Base-by-base conservation (phyloP, 2,329 filamentous ascomycete species). In the Fusarium brevicatenulatum region DNA sequence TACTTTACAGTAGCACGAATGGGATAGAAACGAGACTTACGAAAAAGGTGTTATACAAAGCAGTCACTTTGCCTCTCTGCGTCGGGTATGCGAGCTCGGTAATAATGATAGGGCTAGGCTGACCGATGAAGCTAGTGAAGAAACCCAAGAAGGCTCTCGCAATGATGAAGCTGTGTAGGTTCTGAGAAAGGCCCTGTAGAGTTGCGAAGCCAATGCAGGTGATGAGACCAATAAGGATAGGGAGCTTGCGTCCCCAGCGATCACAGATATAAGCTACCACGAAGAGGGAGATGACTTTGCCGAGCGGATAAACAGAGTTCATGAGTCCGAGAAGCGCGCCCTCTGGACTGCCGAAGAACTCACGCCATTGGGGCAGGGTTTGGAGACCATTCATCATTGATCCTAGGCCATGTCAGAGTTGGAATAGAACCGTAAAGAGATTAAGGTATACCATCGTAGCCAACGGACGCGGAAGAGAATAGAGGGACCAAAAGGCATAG, bases 321-420 rank as follows among this genome's bases (percentile, higher is more conserved):
- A 84, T 78, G 15, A 81, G 72, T 18, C 83, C 83, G 4, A 84
- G 78, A 16, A 79, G 69, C 13, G 79, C 76, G 2, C 80, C 82
- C 9, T 68, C 40, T 4, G 82, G 83, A 42, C 81, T 73, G 13
- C 77, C 76, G 54, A 86, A 84, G 66, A 84, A 85, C 5, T 70
- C 59, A 43, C 81, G 80, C 84, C 85, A 86, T 63, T 81, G 76
- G 0, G 78, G 66, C 0, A 84, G 77, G 5, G 83, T 80, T 57
- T 85, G 83, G 1, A 86, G 77, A 9, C 83, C 84, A 65, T 86
- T 86, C 82, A 84, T 83, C 64, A 85, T 79, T 2, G 82, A 83
- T n/a, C 80, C 81, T 76, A 1, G 0, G 2, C 8, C 8, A 9
- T 54, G n/a, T 59, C 12, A 59, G 18, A 23, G 15, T 21, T 30